Percentiles rank a stretch among this genome's conserved stretches.
Conservation (phyloP, 2,329 filamentous ascomycete genomes). For the Monilinia laxa region DNA sequence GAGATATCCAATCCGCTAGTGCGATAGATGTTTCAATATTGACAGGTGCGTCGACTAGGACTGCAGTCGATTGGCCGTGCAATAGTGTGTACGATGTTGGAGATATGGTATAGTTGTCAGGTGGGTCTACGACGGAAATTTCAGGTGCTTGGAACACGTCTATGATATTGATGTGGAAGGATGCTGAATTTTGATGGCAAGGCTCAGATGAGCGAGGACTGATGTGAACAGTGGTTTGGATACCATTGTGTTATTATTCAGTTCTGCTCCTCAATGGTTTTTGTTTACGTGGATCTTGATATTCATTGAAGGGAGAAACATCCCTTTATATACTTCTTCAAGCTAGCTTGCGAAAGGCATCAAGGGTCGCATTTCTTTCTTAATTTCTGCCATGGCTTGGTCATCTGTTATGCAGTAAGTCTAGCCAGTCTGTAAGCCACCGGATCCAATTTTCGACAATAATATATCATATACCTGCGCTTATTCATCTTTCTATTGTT, state of each 20-base stretch:
- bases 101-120: conserved; percentile 8
- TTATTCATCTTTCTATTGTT: neutral
- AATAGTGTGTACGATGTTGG: conserved; percentile 10
- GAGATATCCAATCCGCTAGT: conserved; percentile 27
- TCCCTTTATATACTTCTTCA: neutral
- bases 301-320: too few relatives aligned
- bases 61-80: neutral
- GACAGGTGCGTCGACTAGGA: conserved; percentile 11
- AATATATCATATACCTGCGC: neutral
- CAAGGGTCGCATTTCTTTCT: too few relatives aligned
- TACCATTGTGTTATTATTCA: neutral
- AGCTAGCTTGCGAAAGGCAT: neutral
- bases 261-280: neutral
- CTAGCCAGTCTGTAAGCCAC: too few relatives aligned
- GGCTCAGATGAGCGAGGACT: neutral
- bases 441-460: neutral
- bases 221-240: neutral
- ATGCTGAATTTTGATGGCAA: neutral
- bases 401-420: neutral
- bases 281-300: neutral
- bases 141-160: neutral
- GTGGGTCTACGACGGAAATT: neutral
- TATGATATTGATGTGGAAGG: neutral
- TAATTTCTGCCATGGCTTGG: neutral
- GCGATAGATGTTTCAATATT: conserved; percentile 21